Percentiles rank a stretch among this genome's conserved stretches.
These are phyloP conservation scores for Tolypocladium sp. DNA, from an alignment of 2,329 filamentous ascomycete species.

Conservation along the genomic window DNA sequence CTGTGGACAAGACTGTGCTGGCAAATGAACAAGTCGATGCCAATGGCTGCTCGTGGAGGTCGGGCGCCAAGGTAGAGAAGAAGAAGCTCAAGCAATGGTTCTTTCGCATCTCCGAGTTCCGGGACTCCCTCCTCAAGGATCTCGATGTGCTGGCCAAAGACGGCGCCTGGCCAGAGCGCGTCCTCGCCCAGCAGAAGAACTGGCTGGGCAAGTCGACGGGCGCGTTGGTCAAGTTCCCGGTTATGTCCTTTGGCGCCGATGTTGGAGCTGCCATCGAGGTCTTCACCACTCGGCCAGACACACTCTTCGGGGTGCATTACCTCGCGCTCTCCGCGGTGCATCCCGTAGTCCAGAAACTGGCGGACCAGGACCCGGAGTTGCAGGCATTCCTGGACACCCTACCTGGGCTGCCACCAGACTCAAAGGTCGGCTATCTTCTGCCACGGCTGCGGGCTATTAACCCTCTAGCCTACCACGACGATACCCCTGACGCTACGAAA, in stretches of 20 bases:
- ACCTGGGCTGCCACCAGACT: constrained; percentile 41
- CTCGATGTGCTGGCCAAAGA: constrained; percentile 55
- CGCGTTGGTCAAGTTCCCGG: constrained; percentile 60
- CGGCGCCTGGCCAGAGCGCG: constrained; percentile 71
- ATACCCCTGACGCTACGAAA: constrained; percentile 40
- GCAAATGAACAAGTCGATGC: constrained; percentile 92
- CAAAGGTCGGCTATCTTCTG: constrained; percentile 61
- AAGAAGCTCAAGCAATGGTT: constrained; percentile 81
- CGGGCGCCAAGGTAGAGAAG: constrained; percentile 76
- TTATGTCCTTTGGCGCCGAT: constrained; percentile 35
- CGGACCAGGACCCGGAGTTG: constrained; percentile 50
- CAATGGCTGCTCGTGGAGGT: constrained; percentile 78
- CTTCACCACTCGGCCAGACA: constrained; percentile 80
- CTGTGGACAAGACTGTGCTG: constrained; percentile 79
- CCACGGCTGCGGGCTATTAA: constrained; percentile 53
- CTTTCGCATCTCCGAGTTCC: constrained; percentile 71
- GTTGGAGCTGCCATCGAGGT: constrained; percentile 51
- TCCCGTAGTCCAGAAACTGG: constrained; percentile 54
- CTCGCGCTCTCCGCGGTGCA: constrained; percentile 69
- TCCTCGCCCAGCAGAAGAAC: constrained; percentile 74
- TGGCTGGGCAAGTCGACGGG: constrained; percentile 79
- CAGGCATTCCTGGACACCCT: constrained; percentile 60
- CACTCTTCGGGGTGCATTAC: constrained; percentile 80
- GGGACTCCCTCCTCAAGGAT: constrained; percentile 62
- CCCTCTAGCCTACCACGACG: constrained; percentile 50